A percentile compares a stretch with the other conserved stretches of the same genome.
Conservation (phyloP, 2,329 filamentous ascomycete genomes). For the Fusarium sp. region DNA sequence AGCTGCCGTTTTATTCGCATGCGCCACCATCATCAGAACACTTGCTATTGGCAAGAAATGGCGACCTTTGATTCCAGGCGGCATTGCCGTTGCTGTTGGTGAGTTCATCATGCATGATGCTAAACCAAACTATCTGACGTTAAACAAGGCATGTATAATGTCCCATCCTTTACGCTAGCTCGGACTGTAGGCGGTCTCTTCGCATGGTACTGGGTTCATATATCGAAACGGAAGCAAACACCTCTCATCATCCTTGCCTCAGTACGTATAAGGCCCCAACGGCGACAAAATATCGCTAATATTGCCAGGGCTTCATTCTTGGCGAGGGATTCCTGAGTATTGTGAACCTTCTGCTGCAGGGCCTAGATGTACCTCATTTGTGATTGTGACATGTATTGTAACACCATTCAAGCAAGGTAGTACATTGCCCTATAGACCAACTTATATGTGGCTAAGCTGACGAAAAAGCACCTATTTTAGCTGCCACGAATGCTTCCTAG, state of each 20-base stretch:
- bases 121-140: conserved; percentile 16
- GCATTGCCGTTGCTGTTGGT: conserved; percentile 95
- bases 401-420: not conserved
- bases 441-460: not conserved
- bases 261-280: conserved; percentile 53
- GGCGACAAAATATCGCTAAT: conserved; percentile 14
- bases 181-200: conserved; percentile 80
- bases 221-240: conserved; percentile 68
- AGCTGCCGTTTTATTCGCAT: conserved; percentile 78
- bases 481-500: conserved; percentile 62
- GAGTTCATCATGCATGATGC: conserved; percentile 36
- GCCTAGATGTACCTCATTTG: conserved; percentile 78
- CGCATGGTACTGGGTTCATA: conserved; percentile 80
- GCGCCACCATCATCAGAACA: conserved; percentile 78
- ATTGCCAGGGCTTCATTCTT: conserved; percentile 79
- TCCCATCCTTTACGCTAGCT: conserved; percentile 93
- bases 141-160: conserved; percentile 88
- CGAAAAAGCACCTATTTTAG: conserved; percentile 52
- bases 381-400: conserved; percentile 46
- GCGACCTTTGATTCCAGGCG: conserved; percentile 84
- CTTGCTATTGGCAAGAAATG: conserved; percentile 66
- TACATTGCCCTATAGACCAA: not conserved
- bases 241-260: conserved; percentile 88
- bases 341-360: conserved; percentile 85
- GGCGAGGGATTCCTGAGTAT: conserved; percentile 94